Conservation (phyloP, 257 asterid genomes). For the Solanum pimpinellifolium region DNA sequence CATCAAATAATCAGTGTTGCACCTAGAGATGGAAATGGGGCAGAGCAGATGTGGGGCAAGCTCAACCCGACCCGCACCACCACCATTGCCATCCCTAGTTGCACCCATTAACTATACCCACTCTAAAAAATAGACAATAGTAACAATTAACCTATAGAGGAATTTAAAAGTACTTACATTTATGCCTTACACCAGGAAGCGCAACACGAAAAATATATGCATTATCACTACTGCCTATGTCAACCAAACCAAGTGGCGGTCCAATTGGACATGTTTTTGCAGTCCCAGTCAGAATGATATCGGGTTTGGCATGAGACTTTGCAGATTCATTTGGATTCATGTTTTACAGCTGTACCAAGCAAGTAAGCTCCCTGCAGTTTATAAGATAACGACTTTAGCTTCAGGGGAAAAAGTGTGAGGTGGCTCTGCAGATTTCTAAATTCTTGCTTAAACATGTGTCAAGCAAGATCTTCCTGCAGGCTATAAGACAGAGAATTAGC, state of each 20-base stretch:
- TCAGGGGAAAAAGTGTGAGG: neutral
- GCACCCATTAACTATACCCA: neutral
- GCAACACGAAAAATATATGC: conserved; percentile 33
- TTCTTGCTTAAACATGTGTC: neutral
- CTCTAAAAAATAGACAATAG: neutral
- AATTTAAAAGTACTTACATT: conserved; percentile 12
- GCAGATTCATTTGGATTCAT: conserved; percentile 8
- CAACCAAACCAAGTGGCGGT: conserved; percentile 33
- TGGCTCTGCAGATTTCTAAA: neutral
- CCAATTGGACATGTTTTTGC: conserved; percentile 22
- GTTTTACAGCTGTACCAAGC: neutral
- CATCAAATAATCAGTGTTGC: neutral
- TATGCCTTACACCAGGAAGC: conserved; percentile 32
- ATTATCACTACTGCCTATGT: conserved; percentile 21
- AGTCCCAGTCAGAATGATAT: conserved; percentile 16
- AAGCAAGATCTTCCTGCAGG: neutral
- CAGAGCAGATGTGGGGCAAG: too few relatives aligned
- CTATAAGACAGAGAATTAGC: neutral
- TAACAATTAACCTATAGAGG: neutral
- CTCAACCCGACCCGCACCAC: too few relatives aligned
- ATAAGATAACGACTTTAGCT: neutral
- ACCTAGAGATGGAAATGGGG: neutral
- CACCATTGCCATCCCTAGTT: too few relatives aligned
- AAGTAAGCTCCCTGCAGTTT: neutral
- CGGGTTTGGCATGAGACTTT: conserved; percentile 10